Evolutionary conservation across 305 asterid genomes (phyloP), one percentile per base, ranked within the genome.

Genomic region (Stenogyne calaminthoides): DNA sequence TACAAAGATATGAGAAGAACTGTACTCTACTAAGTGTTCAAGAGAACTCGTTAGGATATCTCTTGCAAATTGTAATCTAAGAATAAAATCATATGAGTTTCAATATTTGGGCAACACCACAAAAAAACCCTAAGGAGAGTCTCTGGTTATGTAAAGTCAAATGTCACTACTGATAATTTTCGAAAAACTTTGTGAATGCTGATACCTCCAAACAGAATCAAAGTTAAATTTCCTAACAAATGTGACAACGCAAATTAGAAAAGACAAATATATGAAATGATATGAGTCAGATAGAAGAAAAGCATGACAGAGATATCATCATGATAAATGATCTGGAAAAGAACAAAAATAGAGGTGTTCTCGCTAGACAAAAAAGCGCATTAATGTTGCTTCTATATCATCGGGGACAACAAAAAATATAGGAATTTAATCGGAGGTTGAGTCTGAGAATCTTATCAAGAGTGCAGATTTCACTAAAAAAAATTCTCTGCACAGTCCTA

Each of bases 1-100:
- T 40, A 27, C 58, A 46, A 66, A 47, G 56, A 66, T 46, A 66
- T 25, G 44, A 64, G 15, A 39, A 64, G 36, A n/a, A n/a, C 15
- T 25, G 71, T 12, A 11, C 42, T 66, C 27, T 46, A 47, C 5
- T 12, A 25, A 46, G 25, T 14, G 7, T 44, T 10, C 25, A 66
- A 66, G 56, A 66, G 39, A 16, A 6, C 54, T 63, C 32, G 19
- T 16, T 5, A 5, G 2, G 46, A 25, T 18, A 67, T 67, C 7
- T 47, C 44, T 47, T 29, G 32, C 29, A 46, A 66, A 18, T 42
- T 10, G 55, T 5, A 20, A 47, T 25, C n/a, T 6, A n/a, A 9
- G 11, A n/a, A 47, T 7, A n/a, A 25, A 25, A 49, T 40, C 69
- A 64, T 15, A 49, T 63, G 10, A n/a, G 44, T 67, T 66, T 25